A percentile compares a stretch with the other conserved stretches of the same genome.
phyloP scores from a whole-genome alignment of 352 stramenopile genomes.

The Globisporangium carolinianum region DNA sequence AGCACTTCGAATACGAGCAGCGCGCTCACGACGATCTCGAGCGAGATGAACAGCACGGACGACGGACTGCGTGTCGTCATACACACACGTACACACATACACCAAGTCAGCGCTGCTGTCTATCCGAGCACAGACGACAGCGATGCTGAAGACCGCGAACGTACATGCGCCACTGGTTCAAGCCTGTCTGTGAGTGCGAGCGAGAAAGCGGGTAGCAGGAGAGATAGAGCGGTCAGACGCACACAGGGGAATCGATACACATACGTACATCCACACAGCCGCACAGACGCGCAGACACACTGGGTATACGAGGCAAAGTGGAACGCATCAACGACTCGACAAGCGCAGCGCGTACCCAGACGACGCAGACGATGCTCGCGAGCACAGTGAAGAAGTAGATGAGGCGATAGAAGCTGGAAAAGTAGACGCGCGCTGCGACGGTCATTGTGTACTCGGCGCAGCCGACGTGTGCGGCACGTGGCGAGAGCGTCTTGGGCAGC shows the following conservation, averaged over 20 bases:
- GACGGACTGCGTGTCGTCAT: conserved; percentile 31
- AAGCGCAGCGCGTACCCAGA: conserved; percentile 33
- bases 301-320: too few species aligned
- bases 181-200: conserved; percentile 31
- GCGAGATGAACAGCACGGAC: conserved; percentile 71
- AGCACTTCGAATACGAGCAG: conserved; percentile 76
- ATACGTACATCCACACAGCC: conserved; percentile 1
- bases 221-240: conserved; percentile 2
- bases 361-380: conserved; percentile 61
- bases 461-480: conserved; percentile 23
- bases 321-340: too few species aligned
- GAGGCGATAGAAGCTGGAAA: conserved; percentile 66
- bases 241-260: not conserved
- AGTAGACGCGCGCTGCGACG: conserved; percentile 76
- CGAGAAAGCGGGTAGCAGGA: too few species aligned
- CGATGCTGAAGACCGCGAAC: not conserved
- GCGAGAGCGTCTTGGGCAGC: not conserved
- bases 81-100: not conserved
- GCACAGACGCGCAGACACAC: too few species aligned
- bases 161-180: conserved; percentile 75
- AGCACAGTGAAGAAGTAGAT: conserved; percentile 80
- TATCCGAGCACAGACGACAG: not conserved
- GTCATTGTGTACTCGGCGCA: conserved; percentile 71
- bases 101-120: not conserved
- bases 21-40: conserved; percentile 70